Conservation (phyloP, 768 basidiomycete species). For the Leccinum boreale region DNA sequence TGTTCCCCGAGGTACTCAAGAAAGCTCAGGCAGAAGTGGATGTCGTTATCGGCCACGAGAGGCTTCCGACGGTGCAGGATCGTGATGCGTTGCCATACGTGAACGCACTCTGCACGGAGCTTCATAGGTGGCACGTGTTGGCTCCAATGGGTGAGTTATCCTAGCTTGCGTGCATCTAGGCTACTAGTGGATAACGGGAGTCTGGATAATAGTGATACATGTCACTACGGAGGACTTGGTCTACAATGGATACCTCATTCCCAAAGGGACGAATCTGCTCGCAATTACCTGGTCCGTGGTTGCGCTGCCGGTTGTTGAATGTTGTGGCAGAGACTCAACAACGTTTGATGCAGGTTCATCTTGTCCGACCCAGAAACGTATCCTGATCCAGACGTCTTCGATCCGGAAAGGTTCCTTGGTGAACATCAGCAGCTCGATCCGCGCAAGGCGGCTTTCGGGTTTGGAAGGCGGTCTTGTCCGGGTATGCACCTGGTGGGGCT, state of each 20-base stretch:
- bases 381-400: conserved; percentile 7
- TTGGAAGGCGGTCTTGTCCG: conserved; percentile 9
- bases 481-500: conserved; percentile 1
- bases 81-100: conserved; percentile 14
- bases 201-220: neutral
- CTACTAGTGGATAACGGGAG: neutral
- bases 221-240: conserved; percentile 12
- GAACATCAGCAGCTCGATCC: conserved; percentile 5
- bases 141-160: neutral
- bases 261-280: conserved; percentile 10
- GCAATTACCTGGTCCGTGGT: conserved; percentile 11
- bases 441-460: conserved; percentile 11
- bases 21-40: conserved; percentile 17
- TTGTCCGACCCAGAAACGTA: conserved; percentile 3
- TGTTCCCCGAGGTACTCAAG: conserved; percentile 3
- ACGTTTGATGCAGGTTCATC: conserved; percentile 3
- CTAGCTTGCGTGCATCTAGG: neutral
- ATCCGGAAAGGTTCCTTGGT: conserved; percentile 13
- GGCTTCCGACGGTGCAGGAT: conserved; percentile 13
- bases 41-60: conserved; percentile 2
- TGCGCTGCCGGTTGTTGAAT: neutral
- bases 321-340: neutral
- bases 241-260: conserved; percentile 20
- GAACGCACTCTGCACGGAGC: conserved; percentile 15
- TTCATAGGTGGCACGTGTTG: conserved; percentile 8